These are phyloP conservation scores for Murraya paniculata DNA, from an alignment of 345 rosid species.

Conservation along the genomic window DNA sequence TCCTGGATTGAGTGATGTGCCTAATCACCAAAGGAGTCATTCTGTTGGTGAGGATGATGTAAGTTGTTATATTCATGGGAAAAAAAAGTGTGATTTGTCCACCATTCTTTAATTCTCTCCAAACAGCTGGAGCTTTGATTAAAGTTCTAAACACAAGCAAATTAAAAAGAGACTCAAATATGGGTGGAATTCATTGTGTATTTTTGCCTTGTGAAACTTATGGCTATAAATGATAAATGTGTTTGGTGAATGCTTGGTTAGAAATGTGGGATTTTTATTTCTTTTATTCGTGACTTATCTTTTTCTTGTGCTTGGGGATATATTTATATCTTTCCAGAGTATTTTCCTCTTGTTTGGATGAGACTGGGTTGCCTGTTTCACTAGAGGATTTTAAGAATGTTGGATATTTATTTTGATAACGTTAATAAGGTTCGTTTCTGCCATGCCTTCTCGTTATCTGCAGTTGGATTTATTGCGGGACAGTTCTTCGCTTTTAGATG, in stretches of 20 bases:
- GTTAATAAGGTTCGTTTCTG: constrained; percentile 8
- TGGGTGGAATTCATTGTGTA: not conserved
- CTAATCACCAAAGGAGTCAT: constrained; percentile 66
- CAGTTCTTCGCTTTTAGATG: constrained; percentile 54
- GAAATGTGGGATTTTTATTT: not conserved
- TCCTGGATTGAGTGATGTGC: constrained; percentile 66
- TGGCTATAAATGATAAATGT: not conserved
- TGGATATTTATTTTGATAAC: not conserved
- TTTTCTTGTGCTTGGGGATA: not conserved
- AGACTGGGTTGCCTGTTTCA: not conserved
- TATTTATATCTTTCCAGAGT: not conserved
- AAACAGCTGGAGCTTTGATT: not conserved
- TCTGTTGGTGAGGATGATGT: constrained; percentile 76
- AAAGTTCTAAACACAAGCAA: not conserved
- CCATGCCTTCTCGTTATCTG: constrained; percentile 35
- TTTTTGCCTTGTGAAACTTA: not conserved
- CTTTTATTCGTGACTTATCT: not conserved
- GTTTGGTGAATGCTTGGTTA: not conserved
- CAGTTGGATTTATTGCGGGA: constrained; percentile 51
- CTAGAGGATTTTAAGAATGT: not conserved
- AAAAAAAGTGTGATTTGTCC: not conserved
- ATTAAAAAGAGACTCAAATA: not conserved
- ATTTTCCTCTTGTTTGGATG: not conserved
- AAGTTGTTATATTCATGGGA: constrained; percentile 28
- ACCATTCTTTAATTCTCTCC: not conserved